Evolutionary conservation across 164 flowering plant species (phyloP).

Genomic region (Chimonanthus praecox): DNA sequence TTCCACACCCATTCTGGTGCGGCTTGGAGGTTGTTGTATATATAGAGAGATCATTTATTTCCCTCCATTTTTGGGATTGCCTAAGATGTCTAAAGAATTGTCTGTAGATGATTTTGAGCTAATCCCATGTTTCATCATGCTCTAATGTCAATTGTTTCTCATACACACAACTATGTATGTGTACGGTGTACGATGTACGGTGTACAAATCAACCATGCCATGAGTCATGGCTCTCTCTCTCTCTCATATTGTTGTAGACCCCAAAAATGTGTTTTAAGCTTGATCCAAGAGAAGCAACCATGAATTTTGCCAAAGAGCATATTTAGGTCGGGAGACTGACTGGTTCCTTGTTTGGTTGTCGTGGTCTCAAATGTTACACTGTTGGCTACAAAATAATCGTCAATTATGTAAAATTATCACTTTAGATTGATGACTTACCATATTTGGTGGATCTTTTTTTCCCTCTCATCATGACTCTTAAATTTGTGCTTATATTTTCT

Average conservation of each 20-base stretch:
- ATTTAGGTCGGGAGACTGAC: too few relatives aligned
- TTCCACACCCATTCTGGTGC: conserved; percentile 5
- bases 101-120: conserved; percentile 14
- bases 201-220: background rate
- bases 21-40: conserved; percentile 56
- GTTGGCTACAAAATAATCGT: too few relatives aligned
- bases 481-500: too few relatives aligned
- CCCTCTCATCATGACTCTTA: too few relatives aligned
- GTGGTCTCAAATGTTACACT: too few relatives aligned
- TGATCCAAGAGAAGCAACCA: too few relatives aligned
- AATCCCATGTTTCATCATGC: background rate
- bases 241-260: background rate
- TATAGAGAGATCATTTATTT: conserved; percentile 39
- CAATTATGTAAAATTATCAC: too few relatives aligned
- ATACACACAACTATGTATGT: background rate
- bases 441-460: too few relatives aligned
- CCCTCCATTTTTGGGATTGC: conserved; percentile 23
- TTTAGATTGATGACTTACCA: too few relatives aligned
- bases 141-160: background rate
- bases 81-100: conserved; percentile 27
- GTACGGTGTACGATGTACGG: background rate
- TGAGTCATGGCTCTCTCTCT: background rate
- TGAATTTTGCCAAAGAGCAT: too few relatives aligned
- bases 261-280: background rate
- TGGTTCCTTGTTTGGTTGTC: too few relatives aligned